Evolutionary conservation across 768 basidiomycete species (phyloP).

Genomic region (Plicaturopsis crispa): DNA sequence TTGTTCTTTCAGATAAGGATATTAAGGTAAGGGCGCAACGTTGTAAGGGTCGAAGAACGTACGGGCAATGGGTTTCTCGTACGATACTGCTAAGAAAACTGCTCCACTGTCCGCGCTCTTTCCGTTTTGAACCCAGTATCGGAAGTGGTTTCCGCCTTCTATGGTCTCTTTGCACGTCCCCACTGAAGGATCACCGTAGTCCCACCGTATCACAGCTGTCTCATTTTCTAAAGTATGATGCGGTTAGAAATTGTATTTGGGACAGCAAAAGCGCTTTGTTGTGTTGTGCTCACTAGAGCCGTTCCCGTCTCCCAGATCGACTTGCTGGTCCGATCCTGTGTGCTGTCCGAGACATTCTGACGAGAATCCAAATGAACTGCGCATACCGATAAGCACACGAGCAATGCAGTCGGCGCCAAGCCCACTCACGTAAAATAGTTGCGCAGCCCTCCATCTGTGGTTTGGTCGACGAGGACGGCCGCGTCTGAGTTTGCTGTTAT

Average conservation of each 20-base stretch:
- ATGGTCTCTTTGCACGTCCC: constrained; percentile 77
- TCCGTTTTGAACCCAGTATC: constrained; percentile 60
- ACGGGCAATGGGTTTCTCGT: constrained; percentile 38
- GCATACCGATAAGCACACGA: constrained; percentile 1
- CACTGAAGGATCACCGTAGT: constrained; percentile 61
- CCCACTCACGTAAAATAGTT: constrained; percentile 50
- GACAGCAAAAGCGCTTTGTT: too few relatives aligned
- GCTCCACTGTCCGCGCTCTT: constrained; percentile 30
- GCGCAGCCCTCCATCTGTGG: constrained; percentile 43
- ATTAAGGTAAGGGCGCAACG: constrained; percentile 1
- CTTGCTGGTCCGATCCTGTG: constrained; percentile 55
- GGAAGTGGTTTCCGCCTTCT: constrained; percentile 74
- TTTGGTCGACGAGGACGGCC: constrained; percentile 35
- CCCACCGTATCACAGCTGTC: constrained; percentile 62
- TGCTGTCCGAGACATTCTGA: constrained; percentile 72
- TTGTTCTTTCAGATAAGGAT: constrained; percentile 12
- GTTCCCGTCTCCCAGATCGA: constrained; percentile 75
- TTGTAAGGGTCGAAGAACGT: too few relatives aligned
- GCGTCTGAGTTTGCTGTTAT: constrained; percentile 40
- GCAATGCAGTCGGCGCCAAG: not conserved
- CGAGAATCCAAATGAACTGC: constrained; percentile 32
- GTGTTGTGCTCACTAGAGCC: constrained; percentile 54
- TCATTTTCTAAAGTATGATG: constrained; percentile 42
- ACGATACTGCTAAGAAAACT: constrained; percentile 41
- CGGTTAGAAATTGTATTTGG: too few relatives aligned